Evolutionary conservation across 2,329 filamentous ascomycete species (phyloP).

Genomic region (Trichophyton equinum): DNA sequence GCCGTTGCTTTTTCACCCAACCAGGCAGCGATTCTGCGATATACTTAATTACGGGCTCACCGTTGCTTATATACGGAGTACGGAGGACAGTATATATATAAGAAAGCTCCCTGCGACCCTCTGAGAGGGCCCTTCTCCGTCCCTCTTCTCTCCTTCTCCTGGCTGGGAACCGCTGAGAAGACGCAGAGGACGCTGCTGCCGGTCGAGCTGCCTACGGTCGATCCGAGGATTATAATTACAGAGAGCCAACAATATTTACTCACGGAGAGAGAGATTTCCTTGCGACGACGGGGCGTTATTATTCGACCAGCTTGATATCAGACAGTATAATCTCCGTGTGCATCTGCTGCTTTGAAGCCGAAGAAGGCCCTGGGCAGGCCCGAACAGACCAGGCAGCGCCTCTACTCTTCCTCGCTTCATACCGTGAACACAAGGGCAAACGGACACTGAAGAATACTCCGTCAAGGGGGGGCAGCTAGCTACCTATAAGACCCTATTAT

Average conservation of each 20-base stretch:
- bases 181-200: background rate
- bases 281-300: background rate
- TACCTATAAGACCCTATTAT: background rate
- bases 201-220: background rate
- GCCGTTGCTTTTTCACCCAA: background rate
- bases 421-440: background rate
- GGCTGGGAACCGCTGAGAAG: background rate
- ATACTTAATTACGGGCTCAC: too few species aligned
- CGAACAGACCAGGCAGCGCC: background rate
- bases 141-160: background rate
- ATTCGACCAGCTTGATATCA: background rate
- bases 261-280: background rate
- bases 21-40: background rate
- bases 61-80: too few species aligned
- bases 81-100: too few species aligned
- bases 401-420: background rate
- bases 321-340: conserved; percentile 1
- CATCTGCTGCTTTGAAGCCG: background rate
- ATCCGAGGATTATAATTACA: background rate
- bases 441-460: background rate
- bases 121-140: background rate
- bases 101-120: background rate
- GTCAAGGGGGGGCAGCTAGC: background rate
- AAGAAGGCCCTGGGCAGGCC: background rate
- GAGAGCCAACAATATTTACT: background rate